Conservation (phyloP, 352 stramenopile genomes). For the Phytopythium helicoides region DNA sequence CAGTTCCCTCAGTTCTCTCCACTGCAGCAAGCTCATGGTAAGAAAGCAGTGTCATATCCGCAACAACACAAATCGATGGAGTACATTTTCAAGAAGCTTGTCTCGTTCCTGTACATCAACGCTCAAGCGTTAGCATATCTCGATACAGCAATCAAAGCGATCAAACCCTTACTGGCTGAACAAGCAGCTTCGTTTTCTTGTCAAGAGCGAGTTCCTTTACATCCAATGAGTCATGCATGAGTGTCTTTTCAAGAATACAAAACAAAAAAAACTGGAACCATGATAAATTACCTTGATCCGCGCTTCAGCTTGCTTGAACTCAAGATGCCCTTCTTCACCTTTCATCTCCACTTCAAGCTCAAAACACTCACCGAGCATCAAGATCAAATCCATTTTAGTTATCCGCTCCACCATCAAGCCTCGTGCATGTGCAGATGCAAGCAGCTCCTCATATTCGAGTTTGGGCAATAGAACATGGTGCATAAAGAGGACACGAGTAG, state of each 20-base stretch:
- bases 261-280: no score
- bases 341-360: constrained; percentile 68
- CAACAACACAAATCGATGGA: background rate
- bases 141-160: no score
- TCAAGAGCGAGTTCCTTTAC: constrained; percentile 28
- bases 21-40: constrained; percentile 22
- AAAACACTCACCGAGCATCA: constrained; percentile 82
- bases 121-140: background rate
- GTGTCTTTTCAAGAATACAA: no score
- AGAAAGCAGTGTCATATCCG: background rate
- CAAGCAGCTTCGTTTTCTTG: constrained; percentile 18
- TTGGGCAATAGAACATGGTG: constrained; percentile 81
- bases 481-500: constrained; percentile 76
- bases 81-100: constrained; percentile 34
- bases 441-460: constrained; percentile 70
- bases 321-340: constrained; percentile 35
- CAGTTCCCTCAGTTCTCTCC: constrained; percentile 37
- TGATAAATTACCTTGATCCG: constrained; percentile 30
- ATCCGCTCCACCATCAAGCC: constrained; percentile 74
- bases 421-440: constrained; percentile 57
- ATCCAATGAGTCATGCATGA: background rate
- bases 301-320: constrained; percentile 43
- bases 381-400: constrained; percentile 87
- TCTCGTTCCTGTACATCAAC: constrained; percentile 29
- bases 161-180: constrained; percentile 21